These are phyloP conservation scores for Knufia petricola DNA, from an alignment of 2,329 filamentous ascomycete genomes.

Conservation along the genomic window DNA sequence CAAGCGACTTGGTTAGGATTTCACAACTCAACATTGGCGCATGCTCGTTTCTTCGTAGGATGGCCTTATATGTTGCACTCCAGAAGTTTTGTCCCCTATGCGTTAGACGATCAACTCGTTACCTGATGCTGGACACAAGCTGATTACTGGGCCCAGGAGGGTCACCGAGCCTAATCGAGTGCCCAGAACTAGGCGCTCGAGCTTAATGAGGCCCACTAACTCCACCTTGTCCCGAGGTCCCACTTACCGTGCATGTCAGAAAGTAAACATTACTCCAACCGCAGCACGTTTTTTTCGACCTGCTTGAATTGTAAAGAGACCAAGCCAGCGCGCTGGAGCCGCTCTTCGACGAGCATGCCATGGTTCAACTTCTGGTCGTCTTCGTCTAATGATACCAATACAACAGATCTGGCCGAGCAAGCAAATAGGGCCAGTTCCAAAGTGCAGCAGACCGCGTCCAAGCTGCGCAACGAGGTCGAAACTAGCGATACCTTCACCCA, in stretches of 20 bases:
- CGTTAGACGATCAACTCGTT: too few relatives aligned
- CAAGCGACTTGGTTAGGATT: neutral
- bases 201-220: too few relatives aligned
- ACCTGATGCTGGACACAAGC: too few relatives aligned
- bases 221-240: too few relatives aligned
- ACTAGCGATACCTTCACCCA: conserved; percentile 1
- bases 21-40: neutral
- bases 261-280: neutral
- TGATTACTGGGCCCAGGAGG: too few relatives aligned
- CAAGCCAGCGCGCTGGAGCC: conserved; percentile 16
- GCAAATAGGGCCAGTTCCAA: conserved; percentile 1
- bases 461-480: neutral
- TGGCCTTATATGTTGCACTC: too few relatives aligned
- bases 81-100: neutral
- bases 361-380: conserved; percentile 22
- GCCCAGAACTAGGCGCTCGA: too few relatives aligned
- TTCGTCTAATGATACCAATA: conserved; percentile 1
- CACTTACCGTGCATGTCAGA: neutral
- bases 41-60: neutral
- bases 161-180: too few relatives aligned
- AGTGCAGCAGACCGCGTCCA: conserved; percentile 5
- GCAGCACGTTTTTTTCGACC: neutral
- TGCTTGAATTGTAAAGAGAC: conserved; percentile 4
- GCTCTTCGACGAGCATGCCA: conserved; percentile 15
- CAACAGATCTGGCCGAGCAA: too few relatives aligned